Evolutionary conservation across 257 asterid species (phyloP), one percentile per base, ranked within the genome.

Genomic region (Lycium ferocissimum): DNA sequence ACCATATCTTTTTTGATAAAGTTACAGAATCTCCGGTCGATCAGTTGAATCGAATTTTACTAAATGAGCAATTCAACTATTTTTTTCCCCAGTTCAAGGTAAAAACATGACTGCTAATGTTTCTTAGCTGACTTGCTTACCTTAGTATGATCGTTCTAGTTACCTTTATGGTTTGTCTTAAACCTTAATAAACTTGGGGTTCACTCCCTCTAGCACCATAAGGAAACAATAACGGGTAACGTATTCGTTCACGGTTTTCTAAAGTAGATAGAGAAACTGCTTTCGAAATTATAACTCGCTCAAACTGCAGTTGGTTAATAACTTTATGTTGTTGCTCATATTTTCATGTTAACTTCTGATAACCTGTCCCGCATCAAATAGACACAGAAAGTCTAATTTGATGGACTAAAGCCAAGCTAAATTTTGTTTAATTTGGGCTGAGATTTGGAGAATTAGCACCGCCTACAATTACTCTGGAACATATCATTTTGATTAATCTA

Each of bases 321-420:
- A 6, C 14, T 22, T 49, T 43, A 26, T 20, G 59, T n/a, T n/a
- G 79, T 71, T 43, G 80, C 33, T 72, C 38, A 20, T 73, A 3
- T 45, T 40, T 73, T 73, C 61, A 47, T 73, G 80, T 73, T 47
- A 73, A 73, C 76, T 67, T 37, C 10, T 67, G 22, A 67, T 35
- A 6, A 35, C 35, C 37, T 73, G 18, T n/a, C 10, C 58, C 58
- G 45, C 38, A 45, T 45, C 59, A 47, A 40, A 43, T 7, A 43
- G 37, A 40, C 20, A 47, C 58, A 73, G 80, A 6, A 22, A 47
- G 43, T 12, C 9, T 47, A 40, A 47, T 47, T 73, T 73, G 18
- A 10, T 45, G 58, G n/a, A 43, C 11, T 5, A n/a, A 10, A 45
- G 6, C 6, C 10, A 38, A 70, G 53, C 78, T 70, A 70, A 38